These are phyloP conservation scores for Trichoderma atrobrunneum DNA, from an alignment of 2,329 filamentous ascomycete species.

Conservation along the genomic window DNA sequence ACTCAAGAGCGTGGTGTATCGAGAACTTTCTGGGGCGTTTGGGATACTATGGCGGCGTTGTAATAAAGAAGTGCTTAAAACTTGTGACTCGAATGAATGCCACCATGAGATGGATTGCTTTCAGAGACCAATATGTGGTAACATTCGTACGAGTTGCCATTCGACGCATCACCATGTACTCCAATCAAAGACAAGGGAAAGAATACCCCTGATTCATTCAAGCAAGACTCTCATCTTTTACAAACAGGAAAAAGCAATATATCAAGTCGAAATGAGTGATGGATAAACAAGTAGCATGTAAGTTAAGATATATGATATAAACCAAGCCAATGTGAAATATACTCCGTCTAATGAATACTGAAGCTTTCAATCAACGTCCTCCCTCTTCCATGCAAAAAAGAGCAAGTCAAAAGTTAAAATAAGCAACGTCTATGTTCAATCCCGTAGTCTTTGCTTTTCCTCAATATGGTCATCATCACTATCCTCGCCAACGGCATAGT, in stretches of 20 bases:
- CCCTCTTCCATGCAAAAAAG: neutral
- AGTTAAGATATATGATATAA: neutral
- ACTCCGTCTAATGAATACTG: constrained; percentile 13
- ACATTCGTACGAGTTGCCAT: too few relatives aligned
- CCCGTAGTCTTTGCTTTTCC: constrained; percentile 28
- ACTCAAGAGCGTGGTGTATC: neutral
- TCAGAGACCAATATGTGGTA: neutral
- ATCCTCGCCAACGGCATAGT: constrained; percentile 52
- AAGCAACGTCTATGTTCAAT: constrained; percentile 19
- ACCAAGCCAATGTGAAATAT: neutral
- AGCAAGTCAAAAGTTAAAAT: neutral
- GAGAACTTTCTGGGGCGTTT: constrained; percentile 2
- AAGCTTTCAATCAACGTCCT: neutral
- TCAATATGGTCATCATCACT: constrained; percentile 30
- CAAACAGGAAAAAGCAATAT: neutral
- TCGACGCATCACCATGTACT: neutral
- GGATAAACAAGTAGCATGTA: neutral
- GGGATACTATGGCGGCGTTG: constrained; percentile 15
- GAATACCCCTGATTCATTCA: neutral
- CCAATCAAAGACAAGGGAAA: neutral
- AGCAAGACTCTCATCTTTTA: neutral
- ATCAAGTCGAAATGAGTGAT: neutral
- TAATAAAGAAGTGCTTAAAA: neutral
- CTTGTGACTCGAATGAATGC: neutral
- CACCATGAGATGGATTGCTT: neutral